phyloP scores from a whole-genome alignment of 371 early-diverging fungal genomes.

The Vairimorpha necatrix region DNA sequence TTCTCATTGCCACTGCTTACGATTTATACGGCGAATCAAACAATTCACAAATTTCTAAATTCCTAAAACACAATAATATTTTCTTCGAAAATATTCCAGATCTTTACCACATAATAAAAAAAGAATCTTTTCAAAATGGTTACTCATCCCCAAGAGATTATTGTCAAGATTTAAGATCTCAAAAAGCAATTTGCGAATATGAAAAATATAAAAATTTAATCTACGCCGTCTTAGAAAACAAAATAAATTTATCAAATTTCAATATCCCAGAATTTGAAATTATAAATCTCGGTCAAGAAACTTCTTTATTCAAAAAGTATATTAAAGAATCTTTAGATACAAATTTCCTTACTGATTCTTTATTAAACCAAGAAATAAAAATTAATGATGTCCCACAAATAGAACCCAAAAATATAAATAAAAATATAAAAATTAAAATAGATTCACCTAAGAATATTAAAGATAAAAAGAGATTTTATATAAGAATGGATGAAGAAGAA shows the following conservation, averaged over 20 bases:
- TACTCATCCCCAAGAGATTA: conserved; percentile 21
- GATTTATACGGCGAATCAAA: background rate
- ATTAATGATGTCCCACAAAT: background rate
- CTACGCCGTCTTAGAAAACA: conserved; percentile 4
- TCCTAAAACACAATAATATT: conserved; percentile 6
- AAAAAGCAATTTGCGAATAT: conserved; percentile 1
- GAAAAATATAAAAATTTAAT: background rate
- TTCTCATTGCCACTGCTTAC: conserved; percentile 8
- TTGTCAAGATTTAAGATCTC: conserved; percentile 13
- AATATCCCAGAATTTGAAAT: background rate
- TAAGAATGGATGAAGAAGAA: conserved; percentile 37
- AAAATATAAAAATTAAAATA: background rate
- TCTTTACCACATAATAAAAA: conserved; percentile 5
- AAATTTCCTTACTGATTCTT: conserved; percentile 4
- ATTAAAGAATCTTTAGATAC: background rate
- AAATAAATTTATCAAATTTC: background rate
- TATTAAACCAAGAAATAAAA: conserved; percentile 2
- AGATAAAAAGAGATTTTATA: conserved; percentile 30
- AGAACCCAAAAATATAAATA: background rate
- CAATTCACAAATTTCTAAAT: conserved; percentile 3
- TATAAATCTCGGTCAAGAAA: background rate
- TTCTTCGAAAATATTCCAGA: conserved; percentile 4
- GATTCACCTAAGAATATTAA: background rate
- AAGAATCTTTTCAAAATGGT: background rate
- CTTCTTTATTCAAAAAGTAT: background rate